Conservation (phyloP, 2,329 filamentous ascomycete species). For the Sclerotinia minor region DNA sequence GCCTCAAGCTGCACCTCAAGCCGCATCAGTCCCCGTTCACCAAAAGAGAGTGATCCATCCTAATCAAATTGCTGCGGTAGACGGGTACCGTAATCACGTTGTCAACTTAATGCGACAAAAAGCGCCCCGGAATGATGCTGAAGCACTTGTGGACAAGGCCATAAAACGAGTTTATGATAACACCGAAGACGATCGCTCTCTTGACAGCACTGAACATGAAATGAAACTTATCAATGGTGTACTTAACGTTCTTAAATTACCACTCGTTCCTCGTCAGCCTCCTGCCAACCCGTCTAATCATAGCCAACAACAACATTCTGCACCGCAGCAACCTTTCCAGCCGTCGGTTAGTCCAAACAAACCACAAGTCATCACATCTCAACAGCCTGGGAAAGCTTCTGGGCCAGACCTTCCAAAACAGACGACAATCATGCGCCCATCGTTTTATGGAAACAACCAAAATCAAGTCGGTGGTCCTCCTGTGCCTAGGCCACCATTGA, state of each 20-base stretch:
- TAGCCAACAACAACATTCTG: conserved; percentile 22
- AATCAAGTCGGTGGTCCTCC: conserved; percentile 31
- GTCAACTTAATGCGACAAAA: conserved; percentile 28
- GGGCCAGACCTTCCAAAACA: conserved; percentile 32
- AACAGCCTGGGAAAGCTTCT: conserved; percentile 29
- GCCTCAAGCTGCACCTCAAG: neutral
- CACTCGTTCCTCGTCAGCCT: conserved; percentile 9
- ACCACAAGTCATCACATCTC: conserved; percentile 31
- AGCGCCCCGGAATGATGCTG: conserved; percentile 31
- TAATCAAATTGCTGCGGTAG: conserved; percentile 24
- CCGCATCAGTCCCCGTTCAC: neutral
- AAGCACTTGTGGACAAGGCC: conserved; percentile 39
- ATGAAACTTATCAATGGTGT: conserved; percentile 36
- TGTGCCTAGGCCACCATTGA: conserved; percentile 40
- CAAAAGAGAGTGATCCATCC: conserved; percentile 10
- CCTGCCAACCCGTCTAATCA: conserved; percentile 1
- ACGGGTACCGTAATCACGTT: conserved; percentile 37
- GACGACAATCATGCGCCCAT: conserved; percentile 36
- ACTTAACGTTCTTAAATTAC: conserved; percentile 17
- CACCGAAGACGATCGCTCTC: conserved; percentile 32
- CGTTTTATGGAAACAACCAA: conserved; percentile 35
- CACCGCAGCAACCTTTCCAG: conserved; percentile 27
- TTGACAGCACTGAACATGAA: conserved; percentile 32
- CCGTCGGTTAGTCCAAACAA: conserved; percentile 30
- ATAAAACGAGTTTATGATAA: conserved; percentile 39